Conservation (phyloP, 2,329 filamentous ascomycete genomes). For the Emmonsia crescens region DNA sequence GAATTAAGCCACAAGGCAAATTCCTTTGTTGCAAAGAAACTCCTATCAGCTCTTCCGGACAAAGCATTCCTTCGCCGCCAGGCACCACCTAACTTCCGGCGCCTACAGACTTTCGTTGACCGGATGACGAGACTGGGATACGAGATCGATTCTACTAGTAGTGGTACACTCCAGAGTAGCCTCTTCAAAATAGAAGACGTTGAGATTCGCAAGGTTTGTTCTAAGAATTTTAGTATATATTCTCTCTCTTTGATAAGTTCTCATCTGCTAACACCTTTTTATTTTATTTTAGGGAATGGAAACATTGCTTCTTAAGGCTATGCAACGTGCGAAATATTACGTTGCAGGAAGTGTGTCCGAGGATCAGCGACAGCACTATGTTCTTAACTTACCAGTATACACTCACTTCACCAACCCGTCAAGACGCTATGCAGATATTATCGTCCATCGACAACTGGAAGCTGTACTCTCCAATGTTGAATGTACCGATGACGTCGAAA, state of each 20-base stretch:
- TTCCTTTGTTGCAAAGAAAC: constrained; percentile 72
- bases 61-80: constrained; percentile 89
- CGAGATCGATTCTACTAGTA: constrained; percentile 79
- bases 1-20: constrained; percentile 94
- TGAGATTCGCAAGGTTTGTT: constrained; percentile 64
- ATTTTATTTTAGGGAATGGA: constrained; percentile 64
- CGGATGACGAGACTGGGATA: constrained; percentile 87
- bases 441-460: constrained; percentile 92
- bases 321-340: constrained; percentile 93
- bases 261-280: constrained; percentile 12
- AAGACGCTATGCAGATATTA: constrained; percentile 84
- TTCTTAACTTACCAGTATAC: constrained; percentile 84
- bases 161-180: constrained; percentile 84
- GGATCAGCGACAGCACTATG: constrained; percentile 76
- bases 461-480: constrained; percentile 75
- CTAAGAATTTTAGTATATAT: neutral
- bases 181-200: constrained; percentile 84
- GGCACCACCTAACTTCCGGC: constrained; percentile 70
- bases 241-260: neutral
- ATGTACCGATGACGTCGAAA: constrained; percentile 81
- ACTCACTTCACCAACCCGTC: constrained; percentile 96
- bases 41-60: constrained; percentile 68
- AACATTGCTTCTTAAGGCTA: constrained; percentile 85
- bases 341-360: constrained; percentile 68
- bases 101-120: constrained; percentile 81